Base-by-base conservation (phyloP, 1,139 yeast species). In the Magnusiomyces suaveolens region DNA sequence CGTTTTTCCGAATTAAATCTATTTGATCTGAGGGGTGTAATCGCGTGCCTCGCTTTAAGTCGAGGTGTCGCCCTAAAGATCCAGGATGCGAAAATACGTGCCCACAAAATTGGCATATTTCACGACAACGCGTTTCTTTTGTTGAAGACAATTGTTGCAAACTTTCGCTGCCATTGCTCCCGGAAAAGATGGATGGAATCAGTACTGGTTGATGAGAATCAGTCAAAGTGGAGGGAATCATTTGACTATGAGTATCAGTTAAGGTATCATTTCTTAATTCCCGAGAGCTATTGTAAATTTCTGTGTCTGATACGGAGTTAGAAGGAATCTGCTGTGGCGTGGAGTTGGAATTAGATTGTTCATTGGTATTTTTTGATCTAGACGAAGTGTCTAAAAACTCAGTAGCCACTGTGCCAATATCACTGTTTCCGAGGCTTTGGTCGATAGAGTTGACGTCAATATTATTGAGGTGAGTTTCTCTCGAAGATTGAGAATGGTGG, bases 61-160 rank as follows among this genome's bases (percentile, higher is more conserved):
- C 81, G 39, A 77, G 60, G 62, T 77, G 81, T 33, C 81, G 67
- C 0, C 81, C 81, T 51, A 77, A 64, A 0, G 81, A 77, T 1
- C 81, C 81, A 1, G 79, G 75, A 59, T 77, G 80, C 1, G 78
- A 72, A 59, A 77, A 77, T 0, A 74, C 70, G 57, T 72, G 70
- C 1, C 75, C 75, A 59, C 81, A 77, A 58, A 77, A 76, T 1
- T 72, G 71, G 59, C 81, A 77, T 52, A 69, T 66, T 60, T 69
- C 71, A 60, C 73, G 75, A 2, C 73, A 72, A 20, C 18, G 16
- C 20, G 20, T 38, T 38, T 16, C 43, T 10, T 38, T 38, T 10
- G 36, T 8, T 12, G 36, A 12, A 6, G 36, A 29, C 6, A 12
- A 6, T 29, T 6, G 36, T 29, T 29, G 6, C 12, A 12, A 29